Conservation (phyloP, 2,329 filamentous ascomycete species). For the Aspergillus transmontanensis region DNA sequence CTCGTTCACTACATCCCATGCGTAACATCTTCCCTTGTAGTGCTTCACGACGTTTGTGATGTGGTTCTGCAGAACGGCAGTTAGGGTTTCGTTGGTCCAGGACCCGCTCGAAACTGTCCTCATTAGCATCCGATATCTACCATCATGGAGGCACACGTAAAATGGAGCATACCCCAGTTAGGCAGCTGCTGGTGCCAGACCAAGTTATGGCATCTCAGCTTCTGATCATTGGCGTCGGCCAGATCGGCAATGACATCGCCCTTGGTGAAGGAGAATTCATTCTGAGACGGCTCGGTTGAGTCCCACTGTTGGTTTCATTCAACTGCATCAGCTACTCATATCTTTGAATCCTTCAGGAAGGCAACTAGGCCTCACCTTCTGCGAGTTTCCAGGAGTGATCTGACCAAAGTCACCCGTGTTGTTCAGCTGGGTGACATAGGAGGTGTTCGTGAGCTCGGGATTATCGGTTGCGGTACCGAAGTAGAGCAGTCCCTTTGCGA, state of each 20-base stretch:
- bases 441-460: conserved; percentile 53
- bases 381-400: conserved; percentile 65
- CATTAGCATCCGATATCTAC: not conserved
- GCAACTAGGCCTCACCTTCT: conserved; percentile 44
- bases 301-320: conserved; percentile 55
- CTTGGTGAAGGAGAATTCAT: conserved; percentile 59
- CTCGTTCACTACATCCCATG: conserved; percentile 47
- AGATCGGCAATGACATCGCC: conserved; percentile 55
- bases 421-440: conserved; percentile 59
- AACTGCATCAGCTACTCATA: not conserved
- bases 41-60: conserved; percentile 41
- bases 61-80: conserved; percentile 54
- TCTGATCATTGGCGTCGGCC: conserved; percentile 43
- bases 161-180: conserved; percentile 54
- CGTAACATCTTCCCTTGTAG: conserved; percentile 40
- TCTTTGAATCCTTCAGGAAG: not conserved
- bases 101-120: conserved; percentile 44
- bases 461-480: conserved; percentile 64
- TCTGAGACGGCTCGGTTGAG: conserved; percentile 59
- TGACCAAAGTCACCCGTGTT: conserved; percentile 66
- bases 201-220: conserved; percentile 65
- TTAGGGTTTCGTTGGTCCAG: conserved; percentile 63
- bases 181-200: conserved; percentile 54
- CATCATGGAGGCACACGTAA: conserved; percentile 44
- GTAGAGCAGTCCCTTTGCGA: conserved; percentile 57